Percentiles rank a stretch among this genome's conserved stretches.
phyloP scores from a whole-genome alignment of 331 rosid species.

The Phaseolus coccineus region DNA sequence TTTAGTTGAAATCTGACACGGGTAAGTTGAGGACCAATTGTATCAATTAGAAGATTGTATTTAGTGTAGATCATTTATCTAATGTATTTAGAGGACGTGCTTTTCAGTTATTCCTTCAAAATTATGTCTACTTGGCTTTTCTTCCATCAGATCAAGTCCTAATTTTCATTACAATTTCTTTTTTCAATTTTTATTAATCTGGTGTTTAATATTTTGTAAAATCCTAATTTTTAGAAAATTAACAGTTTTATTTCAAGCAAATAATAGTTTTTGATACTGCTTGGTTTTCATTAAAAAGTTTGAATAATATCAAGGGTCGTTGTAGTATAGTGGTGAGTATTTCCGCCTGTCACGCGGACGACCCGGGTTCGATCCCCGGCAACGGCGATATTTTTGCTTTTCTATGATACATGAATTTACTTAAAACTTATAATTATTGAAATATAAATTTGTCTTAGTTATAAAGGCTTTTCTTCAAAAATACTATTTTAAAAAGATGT shows the following conservation, averaged over 20 bases:
- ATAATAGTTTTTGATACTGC: too few species aligned
- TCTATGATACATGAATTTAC: too few species aligned
- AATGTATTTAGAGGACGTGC: not conserved
- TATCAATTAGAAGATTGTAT: slow-evolving; percentile 23
- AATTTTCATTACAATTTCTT: not conserved
- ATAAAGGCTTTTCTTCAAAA: too few species aligned
- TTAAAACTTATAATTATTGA: too few species aligned
- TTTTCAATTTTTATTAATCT: not conserved
- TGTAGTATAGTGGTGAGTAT: slow-evolving; percentile 98
- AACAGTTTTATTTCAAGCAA: too few species aligned
- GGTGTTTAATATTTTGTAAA: not conserved
- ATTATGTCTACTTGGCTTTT: too few species aligned
- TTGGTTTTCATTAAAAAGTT: too few species aligned
- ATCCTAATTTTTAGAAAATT: not conserved
- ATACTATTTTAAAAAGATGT: too few species aligned
- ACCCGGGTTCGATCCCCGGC: slow-evolving; percentile 99
- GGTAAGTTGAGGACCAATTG: slow-evolving; percentile 34
- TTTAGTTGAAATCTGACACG: slow-evolving; percentile 33
- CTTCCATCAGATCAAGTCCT: too few species aligned
- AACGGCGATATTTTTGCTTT: slow-evolving; percentile 51
- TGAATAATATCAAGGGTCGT: slow-evolving; percentile 53
- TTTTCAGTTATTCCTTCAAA: not conserved
- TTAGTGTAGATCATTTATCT: slow-evolving; percentile 6
- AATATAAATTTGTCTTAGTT: too few species aligned
- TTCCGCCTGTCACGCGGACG: slow-evolving; percentile 97